These are phyloP conservation scores for Saraca asoca DNA, from an alignment of 331 rosid genomes.

Conservation along the genomic window DNA sequence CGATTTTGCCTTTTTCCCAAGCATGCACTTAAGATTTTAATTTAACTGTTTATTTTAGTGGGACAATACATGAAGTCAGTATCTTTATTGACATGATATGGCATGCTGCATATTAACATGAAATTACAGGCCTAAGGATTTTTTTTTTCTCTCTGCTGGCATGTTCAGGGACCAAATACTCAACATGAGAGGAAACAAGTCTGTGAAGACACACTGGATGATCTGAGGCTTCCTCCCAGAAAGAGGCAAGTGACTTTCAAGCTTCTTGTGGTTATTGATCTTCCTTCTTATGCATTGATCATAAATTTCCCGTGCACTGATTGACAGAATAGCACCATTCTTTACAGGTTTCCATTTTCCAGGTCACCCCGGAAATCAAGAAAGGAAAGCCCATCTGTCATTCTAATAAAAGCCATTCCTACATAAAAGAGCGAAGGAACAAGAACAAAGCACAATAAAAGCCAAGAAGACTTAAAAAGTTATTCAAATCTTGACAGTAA, in stretches of 20 bases:
- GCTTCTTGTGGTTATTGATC: conserved; percentile 18
- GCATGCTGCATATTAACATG: conserved; percentile 8
- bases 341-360: conserved; percentile 45
- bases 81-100: conserved; percentile 22
- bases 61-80: neutral
- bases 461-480: conserved; percentile 22
- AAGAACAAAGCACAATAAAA: conserved; percentile 42
- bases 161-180: conserved; percentile 50
- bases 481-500: conserved; percentile 38
- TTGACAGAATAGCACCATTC: conserved; percentile 27
- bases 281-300: conserved; percentile 25
- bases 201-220: conserved; percentile 33
- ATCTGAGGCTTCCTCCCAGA: conserved; percentile 29
- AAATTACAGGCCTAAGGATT: conserved; percentile 30
- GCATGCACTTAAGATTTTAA: too few relatives aligned
- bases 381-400: conserved; percentile 45
- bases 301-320: conserved; percentile 7
- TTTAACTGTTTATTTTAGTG: conserved; percentile 1
- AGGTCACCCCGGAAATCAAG: conserved; percentile 41
- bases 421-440: conserved; percentile 40
- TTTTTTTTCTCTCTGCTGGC: conserved; percentile 30
- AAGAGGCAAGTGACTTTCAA: conserved; percentile 50
- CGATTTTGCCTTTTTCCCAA: too few relatives aligned
- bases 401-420: conserved; percentile 45
- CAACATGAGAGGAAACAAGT: conserved; percentile 40